A percentile compares a stretch with the other conserved stretches of the same genome.
Evolutionary conservation across 2,329 filamentous ascomycete species (phyloP).

Genomic region (Ophiosphaerella herpotricha): DNA sequence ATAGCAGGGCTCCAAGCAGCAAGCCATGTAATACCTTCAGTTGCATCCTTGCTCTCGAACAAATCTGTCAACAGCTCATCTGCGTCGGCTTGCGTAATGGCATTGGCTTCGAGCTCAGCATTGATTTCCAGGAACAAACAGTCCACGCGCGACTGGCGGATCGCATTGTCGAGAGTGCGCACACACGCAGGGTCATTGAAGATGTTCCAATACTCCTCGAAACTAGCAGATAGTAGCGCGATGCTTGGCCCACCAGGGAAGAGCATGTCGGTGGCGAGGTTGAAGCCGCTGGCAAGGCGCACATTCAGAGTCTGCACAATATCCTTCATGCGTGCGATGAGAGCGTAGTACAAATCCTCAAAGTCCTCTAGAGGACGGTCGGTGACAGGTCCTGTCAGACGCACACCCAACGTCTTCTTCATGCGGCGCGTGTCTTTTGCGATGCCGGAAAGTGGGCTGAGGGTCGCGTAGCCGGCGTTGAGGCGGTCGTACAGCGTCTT

Average conservation of each 20-base stretch:
- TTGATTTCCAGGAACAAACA: slow-evolving; percentile 22
- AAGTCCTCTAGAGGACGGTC: slow-evolving; percentile 46
- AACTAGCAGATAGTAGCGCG: slow-evolving; percentile 13
- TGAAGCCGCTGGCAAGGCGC: slow-evolving; percentile 35
- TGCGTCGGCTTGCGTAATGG: slow-evolving; percentile 15
- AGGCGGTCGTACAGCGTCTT: slow-evolving; percentile 38
- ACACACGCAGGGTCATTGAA: slow-evolving; percentile 31
- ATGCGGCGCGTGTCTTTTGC: slow-evolving; percentile 14
- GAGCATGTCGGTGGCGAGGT: slow-evolving; percentile 9
- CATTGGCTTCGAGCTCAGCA: slow-evolving; percentile 9
- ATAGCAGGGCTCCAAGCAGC: slow-evolving; percentile 28
- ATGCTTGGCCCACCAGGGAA: slow-evolving; percentile 19
- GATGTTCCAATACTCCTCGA: slow-evolving; percentile 26
- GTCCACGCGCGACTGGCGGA: slow-evolving; percentile 24
- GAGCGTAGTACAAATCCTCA: slow-evolving; percentile 41
- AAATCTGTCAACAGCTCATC: slow-evolving; percentile 21
- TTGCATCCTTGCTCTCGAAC: slow-evolving; percentile 8
- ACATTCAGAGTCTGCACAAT: slow-evolving; percentile 26
- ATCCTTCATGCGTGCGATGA: slow-evolving; percentile 31
- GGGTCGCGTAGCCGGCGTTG: slow-evolving; percentile 31
- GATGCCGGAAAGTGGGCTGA: slow-evolving; percentile 16
- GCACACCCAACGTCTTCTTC: slow-evolving; percentile 54
- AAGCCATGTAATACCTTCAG: slow-evolving; percentile 29
- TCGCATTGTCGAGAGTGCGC: slow-evolving; percentile 30
- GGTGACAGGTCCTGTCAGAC: slow-evolving; percentile 61